phyloP scores from a whole-genome alignment of 2,329 filamentous ascomycete species.

The Camillea tinctor region DNA sequence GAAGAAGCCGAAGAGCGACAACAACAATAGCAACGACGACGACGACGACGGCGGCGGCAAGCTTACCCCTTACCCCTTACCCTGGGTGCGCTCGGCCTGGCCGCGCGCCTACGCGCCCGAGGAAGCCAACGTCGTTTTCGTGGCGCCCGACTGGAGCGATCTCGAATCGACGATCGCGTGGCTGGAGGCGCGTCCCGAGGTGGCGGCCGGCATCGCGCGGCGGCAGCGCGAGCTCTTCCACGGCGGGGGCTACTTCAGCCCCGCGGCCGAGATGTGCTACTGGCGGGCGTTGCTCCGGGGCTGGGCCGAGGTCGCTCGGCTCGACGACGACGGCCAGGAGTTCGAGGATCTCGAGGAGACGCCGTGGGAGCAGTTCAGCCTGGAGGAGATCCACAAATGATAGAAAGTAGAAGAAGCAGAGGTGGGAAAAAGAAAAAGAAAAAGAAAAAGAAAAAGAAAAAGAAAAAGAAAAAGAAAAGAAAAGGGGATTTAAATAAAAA shows the following conservation, averaged over 20 bases:
- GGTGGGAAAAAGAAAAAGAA: not conserved
- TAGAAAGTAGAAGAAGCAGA: slow-evolving; percentile 5
- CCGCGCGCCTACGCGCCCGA: slow-evolving; percentile 24
- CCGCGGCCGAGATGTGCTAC: slow-evolving; percentile 53
- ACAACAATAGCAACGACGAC: not conserved
- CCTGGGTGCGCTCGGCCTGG: slow-evolving; percentile 38
- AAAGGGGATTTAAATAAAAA: no score
- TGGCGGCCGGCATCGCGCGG: slow-evolving; percentile 46
- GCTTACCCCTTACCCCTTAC: slow-evolving; percentile 26
- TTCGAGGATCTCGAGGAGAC: slow-evolving; percentile 35
- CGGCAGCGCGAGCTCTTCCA: slow-evolving; percentile 45
- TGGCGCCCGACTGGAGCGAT: slow-evolving; percentile 51
- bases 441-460: no score
- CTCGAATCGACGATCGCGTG: slow-evolving; percentile 45
- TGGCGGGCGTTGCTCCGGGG: slow-evolving; percentile 49
- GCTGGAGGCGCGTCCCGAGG: slow-evolving; percentile 42
- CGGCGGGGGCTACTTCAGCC: slow-evolving; percentile 45
- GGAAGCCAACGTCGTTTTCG: slow-evolving; percentile 43
- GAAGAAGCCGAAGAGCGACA: not conserved
- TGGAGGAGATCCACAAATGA: slow-evolving; percentile 31
- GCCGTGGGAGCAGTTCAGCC: slow-evolving; percentile 41
- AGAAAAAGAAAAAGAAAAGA: no score
- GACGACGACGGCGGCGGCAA: not conserved
- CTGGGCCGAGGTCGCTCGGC: slow-evolving; percentile 43
- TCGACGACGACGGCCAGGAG: slow-evolving; percentile 36